Evolutionary conservation across 805 yeast genomes (phyloP).

Genomic region (Kuraishia hungarica): DNA sequence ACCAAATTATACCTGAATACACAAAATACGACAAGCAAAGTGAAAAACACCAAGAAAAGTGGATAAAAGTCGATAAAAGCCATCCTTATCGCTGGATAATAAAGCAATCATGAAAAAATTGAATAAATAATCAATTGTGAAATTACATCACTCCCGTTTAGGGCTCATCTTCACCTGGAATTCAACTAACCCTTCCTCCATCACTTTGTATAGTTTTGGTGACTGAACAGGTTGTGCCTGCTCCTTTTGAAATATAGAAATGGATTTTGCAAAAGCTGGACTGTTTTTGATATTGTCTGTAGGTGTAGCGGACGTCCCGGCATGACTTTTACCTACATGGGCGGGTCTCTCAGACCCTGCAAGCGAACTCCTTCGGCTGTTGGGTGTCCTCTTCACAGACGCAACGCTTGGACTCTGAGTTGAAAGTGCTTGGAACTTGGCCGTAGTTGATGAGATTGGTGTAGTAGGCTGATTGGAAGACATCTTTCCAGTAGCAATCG

Average conservation of each 20-base stretch:
- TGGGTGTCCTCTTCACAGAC: not conserved
- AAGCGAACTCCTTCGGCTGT: not conserved
- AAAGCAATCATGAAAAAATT: not conserved
- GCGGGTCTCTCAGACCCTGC: not conserved
- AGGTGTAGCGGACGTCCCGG: not conserved
- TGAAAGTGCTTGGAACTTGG: not conserved
- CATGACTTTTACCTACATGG: too few relatives aligned
- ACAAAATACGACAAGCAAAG: not conserved
- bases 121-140: not conserved
- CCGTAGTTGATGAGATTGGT: not conserved
- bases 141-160: not conserved
- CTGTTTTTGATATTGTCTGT: constrained; percentile 10
- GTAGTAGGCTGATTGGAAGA: not conserved
- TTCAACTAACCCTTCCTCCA: constrained; percentile 23
- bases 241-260: constrained; percentile 22
- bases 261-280: constrained; percentile 17
- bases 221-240: constrained; percentile 14
- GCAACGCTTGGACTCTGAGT: not conserved
- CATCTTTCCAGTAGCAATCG: not conserved
- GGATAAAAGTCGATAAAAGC: not conserved
- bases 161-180: constrained; percentile 19
- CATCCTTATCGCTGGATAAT: not conserved
- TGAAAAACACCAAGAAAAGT: not conserved
- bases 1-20: not conserved
- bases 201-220: constrained; percentile 17